Evolutionary conservation across 148 eudicot genomes (phyloP).

Genomic region (Spergularia marina): DNA sequence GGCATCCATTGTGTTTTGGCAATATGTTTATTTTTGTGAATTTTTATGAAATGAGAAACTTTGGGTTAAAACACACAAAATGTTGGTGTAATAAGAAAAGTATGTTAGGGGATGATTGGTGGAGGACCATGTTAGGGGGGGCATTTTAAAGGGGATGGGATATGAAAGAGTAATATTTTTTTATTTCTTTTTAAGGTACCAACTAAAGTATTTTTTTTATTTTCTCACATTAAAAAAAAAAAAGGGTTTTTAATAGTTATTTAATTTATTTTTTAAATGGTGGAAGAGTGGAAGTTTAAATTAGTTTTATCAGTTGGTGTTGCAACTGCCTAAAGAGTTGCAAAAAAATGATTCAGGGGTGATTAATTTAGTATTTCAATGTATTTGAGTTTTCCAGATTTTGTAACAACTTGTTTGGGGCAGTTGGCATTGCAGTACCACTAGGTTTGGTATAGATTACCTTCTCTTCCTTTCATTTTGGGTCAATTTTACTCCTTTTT

Average conservation of each 20-base stretch:
- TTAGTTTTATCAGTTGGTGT: constrained; percentile 27
- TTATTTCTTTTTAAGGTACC: constrained; percentile 1
- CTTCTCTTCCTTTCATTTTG: neutral
- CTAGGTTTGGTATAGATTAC: constrained; percentile 2
- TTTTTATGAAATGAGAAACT: neutral
- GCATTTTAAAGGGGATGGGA: constrained; percentile 22
- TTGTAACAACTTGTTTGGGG: constrained; percentile 24
- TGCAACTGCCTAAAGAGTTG: constrained; percentile 25
- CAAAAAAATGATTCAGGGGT: constrained; percentile 16
- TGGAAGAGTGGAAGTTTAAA: constrained; percentile 14
- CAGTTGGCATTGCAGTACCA: constrained; percentile 1
- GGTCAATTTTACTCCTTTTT: neutral
- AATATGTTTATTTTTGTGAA: neutral
- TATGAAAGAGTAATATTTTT: constrained; percentile 4
- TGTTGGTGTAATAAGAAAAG: neutral
- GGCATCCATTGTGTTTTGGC: constrained; percentile 41
- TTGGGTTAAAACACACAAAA: neutral
- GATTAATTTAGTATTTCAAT: constrained; percentile 30
- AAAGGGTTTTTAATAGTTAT: too few species aligned
- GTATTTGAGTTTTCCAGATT: constrained; percentile 24
- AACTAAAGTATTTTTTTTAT: neutral
- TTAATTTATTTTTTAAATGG: neutral
- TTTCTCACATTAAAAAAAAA: too few species aligned
- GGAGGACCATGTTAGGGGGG: constrained; percentile 24
- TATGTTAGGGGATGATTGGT: constrained; percentile 6